These are phyloP conservation scores for Fragaria ananassa DNA, from an alignment of 306 rosid genomes.

Conservation along the genomic window DNA sequence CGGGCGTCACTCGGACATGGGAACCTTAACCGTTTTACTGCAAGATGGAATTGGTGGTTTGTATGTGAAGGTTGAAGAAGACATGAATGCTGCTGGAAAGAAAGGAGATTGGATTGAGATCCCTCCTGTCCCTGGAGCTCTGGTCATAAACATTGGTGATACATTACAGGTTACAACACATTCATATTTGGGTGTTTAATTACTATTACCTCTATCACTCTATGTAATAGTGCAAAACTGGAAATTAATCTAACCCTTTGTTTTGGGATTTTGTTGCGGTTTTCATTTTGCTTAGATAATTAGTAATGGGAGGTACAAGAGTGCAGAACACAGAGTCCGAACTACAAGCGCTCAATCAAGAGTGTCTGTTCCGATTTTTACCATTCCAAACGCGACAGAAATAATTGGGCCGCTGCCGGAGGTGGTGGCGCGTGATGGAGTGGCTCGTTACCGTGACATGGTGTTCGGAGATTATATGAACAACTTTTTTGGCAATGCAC, in stretches of 20 bases:
- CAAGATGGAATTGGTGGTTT: slow-evolving; percentile 74
- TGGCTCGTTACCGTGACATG: slow-evolving; percentile 44
- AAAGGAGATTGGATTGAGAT: slow-evolving; percentile 54
- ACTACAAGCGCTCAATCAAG: slow-evolving; percentile 46
- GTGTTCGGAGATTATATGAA: slow-evolving; percentile 52
- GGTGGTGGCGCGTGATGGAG: slow-evolving; percentile 42
- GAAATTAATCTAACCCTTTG: neutral
- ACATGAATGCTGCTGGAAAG: slow-evolving; percentile 13
- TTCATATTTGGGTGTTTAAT: neutral
- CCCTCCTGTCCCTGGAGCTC: slow-evolving; percentile 55
- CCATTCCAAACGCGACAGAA: slow-evolving; percentile 24
- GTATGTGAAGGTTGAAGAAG: slow-evolving; percentile 46
- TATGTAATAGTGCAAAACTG: neutral
- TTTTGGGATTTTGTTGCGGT: neutral
- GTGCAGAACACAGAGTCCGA: slow-evolving; percentile 50
- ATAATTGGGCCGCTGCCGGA: slow-evolving; percentile 47
- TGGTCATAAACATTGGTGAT: slow-evolving; percentile 60
- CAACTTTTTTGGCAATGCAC: slow-evolving; percentile 51
- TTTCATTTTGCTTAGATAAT: slow-evolving; percentile 25
- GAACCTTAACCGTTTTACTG: slow-evolving; percentile 52
- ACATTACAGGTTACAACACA: slow-evolving; percentile 31
- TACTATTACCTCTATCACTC: neutral
- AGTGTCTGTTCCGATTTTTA: slow-evolving; percentile 56
- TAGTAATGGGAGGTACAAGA: slow-evolving; percentile 66
- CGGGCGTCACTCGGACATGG: slow-evolving; percentile 70